Base-by-base conservation (phyloP, 2,329 filamentous ascomycete species). In the Neonectria sp. region DNA sequence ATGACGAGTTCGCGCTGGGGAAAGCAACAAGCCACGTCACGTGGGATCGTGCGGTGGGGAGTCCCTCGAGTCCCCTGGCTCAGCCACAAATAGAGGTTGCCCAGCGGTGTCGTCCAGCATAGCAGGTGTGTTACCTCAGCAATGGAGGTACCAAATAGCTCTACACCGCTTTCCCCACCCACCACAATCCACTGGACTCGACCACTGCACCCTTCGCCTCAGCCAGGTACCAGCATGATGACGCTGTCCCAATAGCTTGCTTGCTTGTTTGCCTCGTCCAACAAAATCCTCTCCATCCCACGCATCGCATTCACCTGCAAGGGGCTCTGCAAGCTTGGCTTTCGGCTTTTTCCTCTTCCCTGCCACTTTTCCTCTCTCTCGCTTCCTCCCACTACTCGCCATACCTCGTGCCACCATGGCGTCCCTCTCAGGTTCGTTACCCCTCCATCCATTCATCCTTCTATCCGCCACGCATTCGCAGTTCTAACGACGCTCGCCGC, bases 371-470 rank as follows among this genome's bases (percentile, higher is more conserved):
- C 24, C 40, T 49, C 24, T 15, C 48, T 46, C 25, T 46, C 11
- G 15, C 48, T 48, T n/a, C 25, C 43, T 31, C 29, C 51, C 21
- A 27, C 37, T 51, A 51, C 13, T 17, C n/a, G 17, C 55, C 55
- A 62, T 65, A 56, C 6, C 37, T 60, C 33, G 57, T 71, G 69
- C 59, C 75, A 82, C 73, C 68, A 90, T 90, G 88, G 84, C 86
- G 67, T 82, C 86, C 67, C 85, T 90, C 79, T 82, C 85, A 77
- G 84, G 88, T 90, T 78, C 78, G 82, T 77, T 64, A 67, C 70
- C 71, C 66, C 70, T 68, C 74, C 67, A 68, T 65, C 17, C 27
- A 21, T 37, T 25, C 55, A 27, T 13, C 27, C 45, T 13, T 45
- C 45, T 55, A 51, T 37, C 45, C 40, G 21, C 46, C 31, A 40